Percentiles rank a stretch among this genome's conserved stretches.
phyloP scores from a whole-genome alignment of 108 stramenopile species.

The Bacterosira constricta region DNA sequence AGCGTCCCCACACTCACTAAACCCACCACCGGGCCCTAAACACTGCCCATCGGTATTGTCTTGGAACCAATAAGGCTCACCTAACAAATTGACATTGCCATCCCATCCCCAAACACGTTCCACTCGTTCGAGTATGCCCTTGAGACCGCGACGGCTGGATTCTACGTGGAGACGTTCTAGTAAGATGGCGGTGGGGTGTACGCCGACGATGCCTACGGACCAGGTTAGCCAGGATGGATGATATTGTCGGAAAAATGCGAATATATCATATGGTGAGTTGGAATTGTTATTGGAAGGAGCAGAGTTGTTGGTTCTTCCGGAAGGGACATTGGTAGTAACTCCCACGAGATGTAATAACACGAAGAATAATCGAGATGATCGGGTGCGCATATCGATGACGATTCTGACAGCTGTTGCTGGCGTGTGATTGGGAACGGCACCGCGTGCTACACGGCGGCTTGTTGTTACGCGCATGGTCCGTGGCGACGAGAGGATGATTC shows the following conservation, averaged over 20 bases:
- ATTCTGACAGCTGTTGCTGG: background rate
- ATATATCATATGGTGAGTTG: background rate
- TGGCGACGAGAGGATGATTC: no score
- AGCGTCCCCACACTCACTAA: conserved; percentile 81
- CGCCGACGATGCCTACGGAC: conserved; percentile 56
- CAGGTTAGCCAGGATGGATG: conserved; percentile 12
- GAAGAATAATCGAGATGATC: conserved; percentile 64
- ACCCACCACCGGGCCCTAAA: conserved; percentile 65
- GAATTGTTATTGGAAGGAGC: background rate
- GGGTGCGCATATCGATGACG: conserved; percentile 42
- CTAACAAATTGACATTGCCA: conserved; percentile 23
- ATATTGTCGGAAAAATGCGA: conserved; percentile 9
- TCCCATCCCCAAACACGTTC: conserved; percentile 30
- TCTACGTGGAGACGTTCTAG: conserved; percentile 54
- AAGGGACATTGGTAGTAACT: conserved; percentile 50
- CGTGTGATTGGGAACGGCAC: background rate
- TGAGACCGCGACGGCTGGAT: conserved; percentile 25
- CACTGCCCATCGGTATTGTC: conserved; percentile 64
- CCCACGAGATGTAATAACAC: conserved; percentile 62
- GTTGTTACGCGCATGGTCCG: no score
- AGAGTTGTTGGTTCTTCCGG: background rate
- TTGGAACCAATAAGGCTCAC: conserved; percentile 74
- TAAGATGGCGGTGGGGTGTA: conserved; percentile 57
- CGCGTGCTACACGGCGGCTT: no score
- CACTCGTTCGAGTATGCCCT: conserved; percentile 32